These are phyloP conservation scores for Pseudopithomyces chartarum DNA, from an alignment of 2,329 filamentous ascomycete species.

Conservation along the genomic window DNA sequence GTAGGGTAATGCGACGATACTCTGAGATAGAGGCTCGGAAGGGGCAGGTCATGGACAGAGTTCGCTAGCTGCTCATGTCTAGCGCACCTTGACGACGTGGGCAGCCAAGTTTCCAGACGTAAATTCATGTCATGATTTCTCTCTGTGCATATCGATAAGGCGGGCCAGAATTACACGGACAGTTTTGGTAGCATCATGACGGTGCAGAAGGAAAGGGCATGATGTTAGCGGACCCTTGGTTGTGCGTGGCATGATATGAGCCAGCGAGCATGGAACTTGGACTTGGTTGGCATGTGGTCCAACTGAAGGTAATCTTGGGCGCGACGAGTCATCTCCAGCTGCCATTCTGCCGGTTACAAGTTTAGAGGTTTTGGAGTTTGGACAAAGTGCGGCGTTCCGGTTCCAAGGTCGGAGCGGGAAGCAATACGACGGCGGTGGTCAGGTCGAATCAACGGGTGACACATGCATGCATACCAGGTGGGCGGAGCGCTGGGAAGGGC, in stretches of 20 bases:
- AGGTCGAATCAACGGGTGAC: conserved; percentile 22
- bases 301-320: not conserved
- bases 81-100: not conserved
- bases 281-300: not conserved
- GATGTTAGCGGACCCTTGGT: too few species aligned
- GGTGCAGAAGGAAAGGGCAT: too few species aligned
- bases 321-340: not conserved
- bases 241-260: too few species aligned
- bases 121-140: too few species aligned
- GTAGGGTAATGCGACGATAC: not conserved
- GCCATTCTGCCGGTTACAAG: not conserved
- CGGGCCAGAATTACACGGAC: too few species aligned
- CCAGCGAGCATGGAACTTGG: too few species aligned
- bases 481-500: conserved; percentile 20
- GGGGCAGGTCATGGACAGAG: not conserved
- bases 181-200: too few species aligned
- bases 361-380: not conserved
- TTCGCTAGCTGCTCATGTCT: conserved; percentile 1
- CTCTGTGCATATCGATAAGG: too few species aligned
- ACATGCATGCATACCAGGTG: conserved; percentile 26
- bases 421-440: conserved; percentile 10
- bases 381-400: not conserved
- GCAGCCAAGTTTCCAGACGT: not conserved
- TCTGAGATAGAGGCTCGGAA: not conserved
- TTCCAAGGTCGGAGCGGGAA: conserved; percentile 7